These are phyloP conservation scores for Linanthus parryae DNA, from an alignment of 148 eudicot genomes.

Conservation along the genomic window DNA sequence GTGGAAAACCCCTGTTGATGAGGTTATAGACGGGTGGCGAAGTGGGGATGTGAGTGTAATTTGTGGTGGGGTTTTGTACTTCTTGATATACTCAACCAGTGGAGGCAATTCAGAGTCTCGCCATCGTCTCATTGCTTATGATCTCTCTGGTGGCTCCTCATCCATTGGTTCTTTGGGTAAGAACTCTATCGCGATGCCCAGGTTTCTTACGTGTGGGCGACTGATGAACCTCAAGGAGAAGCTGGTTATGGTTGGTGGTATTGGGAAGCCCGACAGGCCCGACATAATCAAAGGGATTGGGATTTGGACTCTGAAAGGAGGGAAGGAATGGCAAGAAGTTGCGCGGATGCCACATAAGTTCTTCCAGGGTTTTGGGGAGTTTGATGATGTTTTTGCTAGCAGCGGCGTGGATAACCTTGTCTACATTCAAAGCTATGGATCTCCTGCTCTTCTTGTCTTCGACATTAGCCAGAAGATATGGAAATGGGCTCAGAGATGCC, in stretches of 20 bases:
- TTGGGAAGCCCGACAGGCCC: conserved; percentile 69
- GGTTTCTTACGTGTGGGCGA: conserved; percentile 87
- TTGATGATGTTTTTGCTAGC: conserved; percentile 93
- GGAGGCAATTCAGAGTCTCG: conserved; percentile 47
- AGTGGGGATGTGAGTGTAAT: conserved; percentile 85
- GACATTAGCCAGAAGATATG: conserved; percentile 62
- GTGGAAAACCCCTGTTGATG: conserved; percentile 54
- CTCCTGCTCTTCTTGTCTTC: conserved; percentile 76
- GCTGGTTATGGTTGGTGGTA: conserved; percentile 91
- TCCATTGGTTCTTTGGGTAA: conserved; percentile 35
- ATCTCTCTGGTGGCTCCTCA: conserved; percentile 33
- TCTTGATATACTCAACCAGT: conserved; percentile 69
- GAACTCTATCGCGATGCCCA: conserved; percentile 61
- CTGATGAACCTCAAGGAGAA: conserved; percentile 83
- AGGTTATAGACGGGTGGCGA: conserved; percentile 74
- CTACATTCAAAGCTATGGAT: conserved; percentile 89
- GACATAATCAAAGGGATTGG: conserved; percentile 95
- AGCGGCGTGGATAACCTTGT: conserved; percentile 71
- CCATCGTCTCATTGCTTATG: conserved; percentile 61
- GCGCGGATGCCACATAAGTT: conserved; percentile 83
- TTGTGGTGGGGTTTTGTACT: conserved; percentile 63
- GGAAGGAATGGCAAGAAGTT: conserved; percentile 68
- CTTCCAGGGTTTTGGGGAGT: conserved; percentile 91
- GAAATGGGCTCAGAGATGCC: conserved; percentile 93
- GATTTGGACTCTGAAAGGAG: conserved; percentile 71